Base-by-base conservation (phyloP, 495 filamentous ascomycete species). In the Terfezia boudieri region DNA sequence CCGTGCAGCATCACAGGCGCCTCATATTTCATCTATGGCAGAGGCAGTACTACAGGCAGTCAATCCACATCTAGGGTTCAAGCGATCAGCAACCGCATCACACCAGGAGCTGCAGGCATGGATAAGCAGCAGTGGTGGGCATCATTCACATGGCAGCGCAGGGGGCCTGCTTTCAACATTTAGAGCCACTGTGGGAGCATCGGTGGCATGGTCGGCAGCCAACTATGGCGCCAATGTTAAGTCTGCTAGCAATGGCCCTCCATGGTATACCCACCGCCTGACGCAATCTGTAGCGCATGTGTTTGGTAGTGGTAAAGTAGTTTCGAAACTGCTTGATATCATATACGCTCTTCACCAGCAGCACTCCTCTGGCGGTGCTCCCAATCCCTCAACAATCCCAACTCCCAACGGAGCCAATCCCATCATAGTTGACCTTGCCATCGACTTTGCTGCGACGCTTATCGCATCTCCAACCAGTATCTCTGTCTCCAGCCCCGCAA, bases 1-100 rank as follows among this genome's bases (percentile, higher is more conserved):
- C 74, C 78, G 12, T 75, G 76, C 37, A 74, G 84, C 56, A 81
- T 82, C 2, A 71, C 74, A 9, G 76, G 76, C 14, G 14, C 50
- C 14, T 16, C 53, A 59, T 14, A 56, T 53, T 9, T 36, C 22
- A 12, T 8, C 55, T 20, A 37, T 61, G 9, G 59, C 49, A 12
- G 4, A 52, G 41, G 10, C 9, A 50, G 4, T 51, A 12, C 7
- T 46, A 12, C 17, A 12, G 12, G 17, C 41, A 12, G 12, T 46
- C 41, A 12, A 17, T 12, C 41, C 2, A 4, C 41, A 46, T 17
- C 41, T 46, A 12, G 41, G 17, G 12, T 46, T 46, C 17, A 17
- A 12, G 17, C 41, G 41, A 17, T 2, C 41, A 12, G 41, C 12
- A 12, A 12, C 17, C 41, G 41, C 41, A 46, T 12, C 12, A 12